These are phyloP conservation scores for Olyra latifolia DNA, from an alignment of 176 grass and related monocot species.

Conservation along the genomic window DNA sequence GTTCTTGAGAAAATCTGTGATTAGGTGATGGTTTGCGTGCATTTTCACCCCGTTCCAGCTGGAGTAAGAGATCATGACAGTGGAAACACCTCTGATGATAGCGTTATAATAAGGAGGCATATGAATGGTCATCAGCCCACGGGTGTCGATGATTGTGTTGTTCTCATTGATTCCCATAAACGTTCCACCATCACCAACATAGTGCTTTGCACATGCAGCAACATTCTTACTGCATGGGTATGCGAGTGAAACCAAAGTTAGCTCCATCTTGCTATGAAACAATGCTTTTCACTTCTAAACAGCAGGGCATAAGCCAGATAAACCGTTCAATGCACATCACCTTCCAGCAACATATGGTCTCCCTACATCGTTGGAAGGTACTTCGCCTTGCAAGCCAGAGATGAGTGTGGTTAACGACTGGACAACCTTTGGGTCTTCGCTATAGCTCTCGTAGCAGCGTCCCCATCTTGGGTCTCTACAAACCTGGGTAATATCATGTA, in stretches of 20 bases:
- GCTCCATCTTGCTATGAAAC: neutral
- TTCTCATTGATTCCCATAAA: constrained; percentile 63
- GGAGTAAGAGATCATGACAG: constrained; percentile 75
- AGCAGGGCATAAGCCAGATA: neutral
- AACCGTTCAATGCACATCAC: constrained; percentile 29
- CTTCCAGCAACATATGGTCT: constrained; percentile 65
- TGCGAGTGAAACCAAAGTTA: neutral
- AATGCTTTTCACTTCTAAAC: neutral
- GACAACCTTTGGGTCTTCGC: constrained; percentile 69
- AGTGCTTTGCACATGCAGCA: constrained; percentile 76
- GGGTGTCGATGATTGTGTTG: constrained; percentile 54
- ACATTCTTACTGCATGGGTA: constrained; percentile 55
- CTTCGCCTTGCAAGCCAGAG: constrained; percentile 67
- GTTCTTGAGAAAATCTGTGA: constrained; percentile 79
- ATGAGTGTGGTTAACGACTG: constrained; percentile 63
- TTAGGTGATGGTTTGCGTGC: constrained; percentile 66
- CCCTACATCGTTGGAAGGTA: constrained; percentile 35
- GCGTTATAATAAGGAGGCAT: constrained; percentile 73
- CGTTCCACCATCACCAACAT: constrained; percentile 76
- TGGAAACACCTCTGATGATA: constrained; percentile 68
- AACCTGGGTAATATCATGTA: constrained; percentile 43
- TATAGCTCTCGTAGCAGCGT: constrained; percentile 81
- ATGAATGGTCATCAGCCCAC: constrained; percentile 60
- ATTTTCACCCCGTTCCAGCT: constrained; percentile 81
- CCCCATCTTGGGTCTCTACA: constrained; percentile 95